Evolutionary conservation across 2,329 filamentous ascomycete species (phyloP).

Genomic region (Teratosphaeriaceae sp.): DNA sequence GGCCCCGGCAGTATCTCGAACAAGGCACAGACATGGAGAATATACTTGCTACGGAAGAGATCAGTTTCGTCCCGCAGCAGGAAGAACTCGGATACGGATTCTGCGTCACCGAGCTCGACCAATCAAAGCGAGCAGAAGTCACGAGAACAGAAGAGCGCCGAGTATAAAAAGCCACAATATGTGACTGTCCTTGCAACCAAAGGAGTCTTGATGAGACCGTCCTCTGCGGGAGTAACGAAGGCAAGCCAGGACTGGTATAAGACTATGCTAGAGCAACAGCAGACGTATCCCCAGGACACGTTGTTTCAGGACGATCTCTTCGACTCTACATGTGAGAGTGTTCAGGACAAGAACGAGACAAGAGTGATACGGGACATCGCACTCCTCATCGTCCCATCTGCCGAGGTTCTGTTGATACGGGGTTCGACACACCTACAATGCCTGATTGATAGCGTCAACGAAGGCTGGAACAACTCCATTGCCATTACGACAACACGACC

Average conservation of each 20-base stretch:
- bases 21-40: slow-evolving; percentile 2
- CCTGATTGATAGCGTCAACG: slow-evolving; percentile 29
- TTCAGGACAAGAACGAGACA: slow-evolving; percentile 31
- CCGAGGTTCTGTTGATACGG: slow-evolving; percentile 27
- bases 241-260: slow-evolving; percentile 27
- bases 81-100: slow-evolving; percentile 7
- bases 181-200: slow-evolving; percentile 3
- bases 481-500: slow-evolving; percentile 12
- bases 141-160: slow-evolving; percentile 21
- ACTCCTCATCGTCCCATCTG: slow-evolving; percentile 36
- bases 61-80: slow-evolving; percentile 1
- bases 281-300: slow-evolving; percentile 28
- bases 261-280: slow-evolving; percentile 21
- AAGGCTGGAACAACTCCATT: slow-evolving; percentile 13
- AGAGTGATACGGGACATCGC: slow-evolving; percentile 35
- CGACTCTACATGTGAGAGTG: slow-evolving; percentile 26
- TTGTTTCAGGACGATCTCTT: slow-evolving; percentile 37
- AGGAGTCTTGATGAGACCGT: slow-evolving; percentile 37
- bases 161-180: slow-evolving; percentile 11
- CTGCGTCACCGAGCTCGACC: slow-evolving; percentile 4
- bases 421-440: slow-evolving; percentile 25
- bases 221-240: slow-evolving; percentile 25
- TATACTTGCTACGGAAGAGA: slow-evolving; percentile 6
- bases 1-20: not conserved
- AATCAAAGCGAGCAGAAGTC: slow-evolving; percentile 6